Evolutionary conservation across 805 yeast species (phyloP).

Genomic region (Zygosaccharomyces gambellarensis): DNA sequence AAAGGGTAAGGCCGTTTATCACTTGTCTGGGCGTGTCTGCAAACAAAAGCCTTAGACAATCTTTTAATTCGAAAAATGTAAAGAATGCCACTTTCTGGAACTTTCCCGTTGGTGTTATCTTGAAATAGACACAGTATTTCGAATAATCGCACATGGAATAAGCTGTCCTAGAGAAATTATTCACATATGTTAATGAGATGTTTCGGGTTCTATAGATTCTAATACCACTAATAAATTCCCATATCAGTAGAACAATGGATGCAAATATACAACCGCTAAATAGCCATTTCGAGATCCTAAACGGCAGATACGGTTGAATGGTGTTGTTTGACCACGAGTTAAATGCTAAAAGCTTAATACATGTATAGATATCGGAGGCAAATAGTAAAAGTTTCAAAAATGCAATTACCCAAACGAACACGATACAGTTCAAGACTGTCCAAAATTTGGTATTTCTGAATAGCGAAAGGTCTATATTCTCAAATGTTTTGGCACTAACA

Average conservation of each 20-base stretch:
- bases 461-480: slow-evolving; percentile 22
- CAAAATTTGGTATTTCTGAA: slow-evolving; percentile 22
- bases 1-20: slow-evolving; percentile 69
- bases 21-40: slow-evolving; percentile 89
- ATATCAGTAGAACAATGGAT: slow-evolving; percentile 53
- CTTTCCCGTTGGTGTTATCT: slow-evolving; percentile 58
- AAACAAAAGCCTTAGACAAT: slow-evolving; percentile 55
- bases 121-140: slow-evolving; percentile 67
- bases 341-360: slow-evolving; percentile 67
- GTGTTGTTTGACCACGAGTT: slow-evolving; percentile 60
- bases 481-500: slow-evolving; percentile 27
- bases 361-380: slow-evolving; percentile 73
- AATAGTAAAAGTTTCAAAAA: slow-evolving; percentile 51
- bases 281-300: slow-evolving; percentile 59
- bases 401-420: slow-evolving; percentile 32
- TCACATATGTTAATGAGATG: slow-evolving; percentile 66
- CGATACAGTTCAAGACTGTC: slow-evolving; percentile 21
- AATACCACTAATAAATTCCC: slow-evolving; percentile 55
- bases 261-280: slow-evolving; percentile 76
- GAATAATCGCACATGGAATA: slow-evolving; percentile 57
- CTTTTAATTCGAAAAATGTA: slow-evolving; percentile 59
- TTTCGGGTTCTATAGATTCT: slow-evolving; percentile 54
- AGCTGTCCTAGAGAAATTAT: slow-evolving; percentile 53
- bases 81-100: slow-evolving; percentile 66
- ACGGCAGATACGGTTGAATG: slow-evolving; percentile 44